Percentiles rank a stretch among this genome's conserved stretches.
Evolutionary conservation across 441 rosid genomes (phyloP).

Genomic region (Dalechampia spathulata): DNA sequence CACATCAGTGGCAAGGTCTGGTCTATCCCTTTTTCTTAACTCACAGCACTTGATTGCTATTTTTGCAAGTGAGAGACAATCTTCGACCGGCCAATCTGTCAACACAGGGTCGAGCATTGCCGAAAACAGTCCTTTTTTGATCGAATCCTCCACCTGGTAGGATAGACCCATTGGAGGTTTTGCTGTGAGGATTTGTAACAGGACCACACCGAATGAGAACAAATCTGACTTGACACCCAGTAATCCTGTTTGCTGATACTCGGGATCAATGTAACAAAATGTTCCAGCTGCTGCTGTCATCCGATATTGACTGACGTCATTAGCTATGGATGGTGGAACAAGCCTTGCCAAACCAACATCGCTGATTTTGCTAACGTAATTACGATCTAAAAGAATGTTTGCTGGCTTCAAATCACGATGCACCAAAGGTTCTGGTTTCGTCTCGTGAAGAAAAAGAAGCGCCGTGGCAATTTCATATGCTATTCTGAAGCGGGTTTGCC

Average conservation of each 20-base stretch:
- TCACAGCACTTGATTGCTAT: slow-evolving; percentile 64
- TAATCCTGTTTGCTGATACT: slow-evolving; percentile 81
- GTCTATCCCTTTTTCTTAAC: slow-evolving; percentile 72
- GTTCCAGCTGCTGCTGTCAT: slow-evolving; percentile 77
- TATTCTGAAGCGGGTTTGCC: slow-evolving; percentile 59
- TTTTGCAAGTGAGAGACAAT: slow-evolving; percentile 51
- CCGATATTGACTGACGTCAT: slow-evolving; percentile 38
- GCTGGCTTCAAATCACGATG: slow-evolving; percentile 87
- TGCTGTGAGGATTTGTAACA: slow-evolving; percentile 65
- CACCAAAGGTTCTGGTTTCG: slow-evolving; percentile 71
- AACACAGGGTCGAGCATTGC: slow-evolving; percentile 53
- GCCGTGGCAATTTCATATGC: slow-evolving; percentile 64
- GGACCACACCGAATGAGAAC: slow-evolving; percentile 66
- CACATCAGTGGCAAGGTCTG: slow-evolving; percentile 54
- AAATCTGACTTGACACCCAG: slow-evolving; percentile 74
- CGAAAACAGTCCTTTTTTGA: slow-evolving; percentile 35
- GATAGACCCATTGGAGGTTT: slow-evolving; percentile 60
- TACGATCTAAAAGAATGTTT: slow-evolving; percentile 55
- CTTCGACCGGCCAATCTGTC: slow-evolving; percentile 67
- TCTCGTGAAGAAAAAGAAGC: slow-evolving; percentile 70
- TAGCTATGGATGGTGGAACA: slow-evolving; percentile 52
- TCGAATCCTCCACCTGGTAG: slow-evolving; percentile 42
- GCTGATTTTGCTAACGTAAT: slow-evolving; percentile 51
- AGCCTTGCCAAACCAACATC: slow-evolving; percentile 74
- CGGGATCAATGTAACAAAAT: slow-evolving; percentile 85